Evolutionary conservation across 352 stramenopile species (phyloP).

Genomic region (Phytopythium montanum): DNA sequence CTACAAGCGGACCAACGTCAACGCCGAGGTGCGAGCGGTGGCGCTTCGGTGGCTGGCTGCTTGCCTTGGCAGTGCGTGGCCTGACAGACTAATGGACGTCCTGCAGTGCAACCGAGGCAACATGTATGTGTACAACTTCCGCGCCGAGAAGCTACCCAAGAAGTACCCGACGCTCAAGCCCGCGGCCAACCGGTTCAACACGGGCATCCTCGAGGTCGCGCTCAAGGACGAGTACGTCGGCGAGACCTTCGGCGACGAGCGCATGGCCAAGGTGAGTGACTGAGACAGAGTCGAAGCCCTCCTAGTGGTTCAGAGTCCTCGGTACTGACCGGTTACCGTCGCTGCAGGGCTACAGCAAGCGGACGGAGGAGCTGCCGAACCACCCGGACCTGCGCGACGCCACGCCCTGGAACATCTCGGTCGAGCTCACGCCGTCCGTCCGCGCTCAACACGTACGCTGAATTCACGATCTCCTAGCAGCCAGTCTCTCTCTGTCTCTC

Average conservation of each 20-base stretch:
- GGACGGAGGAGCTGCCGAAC: constrained; percentile 72
- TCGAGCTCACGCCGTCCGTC: constrained; percentile 37
- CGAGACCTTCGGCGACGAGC: constrained; percentile 64
- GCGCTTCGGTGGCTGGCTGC: not conserved
- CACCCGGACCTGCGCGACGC: constrained; percentile 57
- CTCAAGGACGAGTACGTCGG: constrained; percentile 58
- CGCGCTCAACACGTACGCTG: constrained; percentile 42
- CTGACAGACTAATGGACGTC: not conserved
- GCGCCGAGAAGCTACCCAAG: constrained; percentile 77
- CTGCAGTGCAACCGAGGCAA: constrained; percentile 63
- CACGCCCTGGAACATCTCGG: constrained; percentile 62
- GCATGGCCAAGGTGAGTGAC: constrained; percentile 52
- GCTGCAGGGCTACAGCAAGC: constrained; percentile 58
- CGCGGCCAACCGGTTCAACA: constrained; percentile 79
- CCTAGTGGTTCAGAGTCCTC: too few species aligned
- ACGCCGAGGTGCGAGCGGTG: constrained; percentile 53
- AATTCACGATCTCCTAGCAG: constrained; percentile 6
- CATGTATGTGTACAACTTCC: constrained; percentile 87
- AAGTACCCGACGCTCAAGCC: constrained; percentile 73
- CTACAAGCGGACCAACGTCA: constrained; percentile 74
- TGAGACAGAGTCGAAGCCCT: not conserved
- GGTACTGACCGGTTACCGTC: too few species aligned
- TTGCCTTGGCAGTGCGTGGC: not conserved
- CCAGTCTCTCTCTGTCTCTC: too few species aligned
- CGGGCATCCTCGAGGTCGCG: constrained; percentile 64